These are phyloP conservation scores for Mycena haematopus DNA, from an alignment of 768 basidiomycete genomes.

Conservation along the genomic window DNA sequence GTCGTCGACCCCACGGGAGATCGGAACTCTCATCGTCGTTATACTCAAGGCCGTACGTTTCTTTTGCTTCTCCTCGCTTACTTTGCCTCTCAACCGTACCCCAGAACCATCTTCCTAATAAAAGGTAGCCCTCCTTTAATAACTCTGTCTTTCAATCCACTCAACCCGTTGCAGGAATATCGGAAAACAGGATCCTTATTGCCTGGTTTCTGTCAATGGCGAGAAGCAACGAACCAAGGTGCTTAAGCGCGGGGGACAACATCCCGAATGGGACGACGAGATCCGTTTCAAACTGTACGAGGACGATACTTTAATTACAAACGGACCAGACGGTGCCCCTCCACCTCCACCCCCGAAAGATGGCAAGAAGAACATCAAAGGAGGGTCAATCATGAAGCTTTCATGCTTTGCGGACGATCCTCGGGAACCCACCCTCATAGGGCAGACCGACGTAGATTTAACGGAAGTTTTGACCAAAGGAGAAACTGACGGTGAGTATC, in stretches of 20 bases:
- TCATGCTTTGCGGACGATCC: conserved; percentile 95
- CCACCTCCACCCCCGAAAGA: conserved; percentile 77
- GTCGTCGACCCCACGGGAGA: conserved; percentile 70
- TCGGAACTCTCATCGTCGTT: conserved; percentile 94
- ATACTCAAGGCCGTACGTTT: conserved; percentile 89
- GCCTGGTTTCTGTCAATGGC: conserved; percentile 76
- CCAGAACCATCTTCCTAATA: conserved; percentile 89
- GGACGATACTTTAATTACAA: conserved; percentile 58
- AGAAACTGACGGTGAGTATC: conserved; percentile 88
- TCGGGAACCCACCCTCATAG: conserved; percentile 94
- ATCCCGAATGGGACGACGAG: conserved; percentile 99
- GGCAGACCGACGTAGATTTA: conserved; percentile 87
- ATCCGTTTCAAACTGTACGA: conserved; percentile 90
- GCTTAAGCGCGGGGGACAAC: conserved; percentile 97
- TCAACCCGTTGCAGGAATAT: conserved; percentile 59
- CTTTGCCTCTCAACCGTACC: conserved; percentile 3
- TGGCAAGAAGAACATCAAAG: conserved; percentile 62
- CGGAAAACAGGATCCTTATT: conserved; percentile 98
- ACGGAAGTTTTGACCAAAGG: conserved; percentile 92
- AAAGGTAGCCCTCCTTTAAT: conserved; percentile 40
- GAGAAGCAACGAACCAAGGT: conserved; percentile 89
- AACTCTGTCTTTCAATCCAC: neutral
- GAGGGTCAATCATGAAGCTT: conserved; percentile 77
- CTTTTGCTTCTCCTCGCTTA: conserved; percentile 31
- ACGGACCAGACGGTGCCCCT: conserved; percentile 52